phyloP scores from a whole-genome alignment of 345 rosid genomes.

The Salix brachista region DNA sequence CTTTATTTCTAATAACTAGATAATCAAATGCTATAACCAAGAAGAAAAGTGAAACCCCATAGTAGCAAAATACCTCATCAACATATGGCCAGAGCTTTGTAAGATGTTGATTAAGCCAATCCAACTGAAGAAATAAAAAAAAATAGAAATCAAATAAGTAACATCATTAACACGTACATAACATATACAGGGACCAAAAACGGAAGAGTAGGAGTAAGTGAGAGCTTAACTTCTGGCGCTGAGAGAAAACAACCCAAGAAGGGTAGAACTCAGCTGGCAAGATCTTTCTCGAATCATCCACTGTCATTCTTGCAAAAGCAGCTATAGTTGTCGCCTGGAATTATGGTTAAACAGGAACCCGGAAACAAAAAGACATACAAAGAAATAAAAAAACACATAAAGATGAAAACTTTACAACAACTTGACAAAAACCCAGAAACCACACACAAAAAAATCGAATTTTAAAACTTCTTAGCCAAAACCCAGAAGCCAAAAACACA shows the following conservation, averaged over 20 bases:
- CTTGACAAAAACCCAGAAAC: background rate
- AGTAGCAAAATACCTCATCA: conserved; percentile 43
- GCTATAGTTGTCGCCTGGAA: conserved; percentile 79
- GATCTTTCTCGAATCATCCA: conserved; percentile 86
- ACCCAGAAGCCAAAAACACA: background rate
- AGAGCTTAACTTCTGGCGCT: conserved; percentile 73
- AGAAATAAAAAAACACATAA: background rate
- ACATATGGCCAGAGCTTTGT: conserved; percentile 98
- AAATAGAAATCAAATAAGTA: conserved; percentile 17
- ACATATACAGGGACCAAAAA: background rate
- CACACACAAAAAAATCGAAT: background rate
- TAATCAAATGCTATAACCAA: background rate
- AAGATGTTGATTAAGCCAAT: conserved; percentile 84
- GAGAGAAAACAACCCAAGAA: conserved; percentile 95
- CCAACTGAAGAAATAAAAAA: conserved; percentile 52
- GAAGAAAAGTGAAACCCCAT: background rate
- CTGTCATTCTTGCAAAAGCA: conserved; percentile 93
- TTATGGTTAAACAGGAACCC: conserved; percentile 1
- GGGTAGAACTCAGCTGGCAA: conserved; percentile 79
- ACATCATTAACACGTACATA: background rate
- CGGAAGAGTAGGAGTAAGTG: background rate
- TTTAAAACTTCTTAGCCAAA: background rate
- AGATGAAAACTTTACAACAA: background rate
- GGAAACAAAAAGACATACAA: background rate
- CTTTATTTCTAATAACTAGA: background rate